These are phyloP conservation scores for Ascochyta rabiei DNA, from an alignment of 2,329 filamentous ascomycete species.

Conservation along the genomic window DNA sequence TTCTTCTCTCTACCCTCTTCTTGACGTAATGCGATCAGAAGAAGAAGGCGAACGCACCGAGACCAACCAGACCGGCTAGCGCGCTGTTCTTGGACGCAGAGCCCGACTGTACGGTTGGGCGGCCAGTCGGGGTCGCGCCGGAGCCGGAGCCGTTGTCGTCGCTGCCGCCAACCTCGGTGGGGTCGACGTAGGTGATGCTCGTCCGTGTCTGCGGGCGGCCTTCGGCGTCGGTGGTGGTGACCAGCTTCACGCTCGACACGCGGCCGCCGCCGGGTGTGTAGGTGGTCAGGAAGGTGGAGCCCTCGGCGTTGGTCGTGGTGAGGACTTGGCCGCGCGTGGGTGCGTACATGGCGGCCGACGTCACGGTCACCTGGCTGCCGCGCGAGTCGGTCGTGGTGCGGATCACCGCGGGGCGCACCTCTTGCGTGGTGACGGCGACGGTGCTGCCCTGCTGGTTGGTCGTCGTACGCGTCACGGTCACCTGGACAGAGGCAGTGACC, in stretches of 20 bases:
- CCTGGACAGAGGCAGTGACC: conserved; percentile 47
- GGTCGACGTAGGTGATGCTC: conserved; percentile 52
- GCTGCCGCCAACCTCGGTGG: conserved; percentile 25
- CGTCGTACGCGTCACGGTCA: conserved; percentile 42
- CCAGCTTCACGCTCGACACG: conserved; percentile 49
- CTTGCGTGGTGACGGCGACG: conserved; percentile 40
- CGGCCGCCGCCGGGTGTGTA: conserved; percentile 53
- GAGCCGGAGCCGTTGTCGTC: conserved; percentile 8
- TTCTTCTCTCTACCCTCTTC: too few species aligned
- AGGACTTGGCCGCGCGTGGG: conserved; percentile 49
- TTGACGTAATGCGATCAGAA: not conserved
- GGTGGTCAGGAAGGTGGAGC: conserved; percentile 53
- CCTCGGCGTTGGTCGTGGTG: conserved; percentile 51
- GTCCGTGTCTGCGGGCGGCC: conserved; percentile 51
- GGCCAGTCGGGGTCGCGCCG: conserved; percentile 20
- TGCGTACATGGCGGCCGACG: conserved; percentile 39
- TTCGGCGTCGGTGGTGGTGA: conserved; percentile 37
- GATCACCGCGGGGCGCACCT: conserved; percentile 48
- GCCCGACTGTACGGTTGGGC: conserved; percentile 49
- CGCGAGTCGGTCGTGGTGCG: conserved; percentile 47
- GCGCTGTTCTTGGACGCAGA: conserved; percentile 33
- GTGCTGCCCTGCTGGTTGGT: conserved; percentile 49
- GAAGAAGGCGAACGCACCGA: conserved; percentile 12
- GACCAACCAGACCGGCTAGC: conserved; percentile 1
- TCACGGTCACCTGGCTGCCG: conserved; percentile 47